Base-by-base conservation (phyloP, 257 asterid species). In the Anisodus tanguticus region DNA sequence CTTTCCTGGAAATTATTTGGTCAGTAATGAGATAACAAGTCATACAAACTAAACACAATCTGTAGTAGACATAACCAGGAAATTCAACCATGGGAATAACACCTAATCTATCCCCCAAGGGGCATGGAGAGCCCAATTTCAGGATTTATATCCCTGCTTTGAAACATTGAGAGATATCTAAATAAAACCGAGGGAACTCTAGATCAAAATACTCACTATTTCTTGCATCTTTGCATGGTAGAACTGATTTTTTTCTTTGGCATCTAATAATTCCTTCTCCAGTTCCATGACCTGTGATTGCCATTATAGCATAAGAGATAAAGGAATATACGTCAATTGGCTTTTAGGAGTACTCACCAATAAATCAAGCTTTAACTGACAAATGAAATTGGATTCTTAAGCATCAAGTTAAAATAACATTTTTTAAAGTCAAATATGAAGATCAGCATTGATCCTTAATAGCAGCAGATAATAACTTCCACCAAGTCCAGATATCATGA, bases 211-310 rank as follows among this genome's bases (percentile, higher is more conserved):
- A 92, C 99, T 90, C 91, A 97, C 99, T 81, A 97, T 94, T 88
- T 97, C 99, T 88, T 97, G 99, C 99, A 95, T 97, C 91, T 97
- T 95, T 64, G 92, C 85, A 85, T 91, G 99, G 90, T 87, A 97
- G 91, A 90, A 95, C 83, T 94, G 95, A 91, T 86, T 89, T 90
- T 97, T 97, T 88, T 93, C 97, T 87, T 88, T 95, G 77, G 99
- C 97, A 85, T 97, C 98, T 62, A 86, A 64, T 51, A 97, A 95
- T 49, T 95, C 99, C 92, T 97, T 97, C 89, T 97, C 99, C 92
- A 95, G 91, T 85, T 97, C 99, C 16, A 89, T 90, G 64, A 97
- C 99, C 99, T 96, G 95, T 86, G 82, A 88, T 74, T 81, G 59
- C 22, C 70, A 72, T 72, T 47, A 72, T 47, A n/a, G 43, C 12